phyloP scores from a whole-genome alignment of 2,329 filamentous ascomycete species.

The Neofusicoccum parvum region DNA sequence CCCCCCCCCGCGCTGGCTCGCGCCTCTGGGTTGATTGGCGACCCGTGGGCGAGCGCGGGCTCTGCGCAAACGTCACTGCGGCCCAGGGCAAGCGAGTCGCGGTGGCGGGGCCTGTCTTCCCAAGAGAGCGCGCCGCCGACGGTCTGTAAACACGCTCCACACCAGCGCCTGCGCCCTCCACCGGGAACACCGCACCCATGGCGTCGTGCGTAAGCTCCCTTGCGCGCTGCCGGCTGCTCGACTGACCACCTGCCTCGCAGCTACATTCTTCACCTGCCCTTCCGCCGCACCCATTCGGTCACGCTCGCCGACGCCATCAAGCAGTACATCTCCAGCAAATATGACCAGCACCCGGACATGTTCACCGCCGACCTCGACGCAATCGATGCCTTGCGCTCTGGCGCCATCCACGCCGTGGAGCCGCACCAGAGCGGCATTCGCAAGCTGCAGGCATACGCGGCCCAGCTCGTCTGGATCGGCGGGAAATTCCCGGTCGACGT shows the following conservation, averaged over 20 bases:
- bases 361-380: slow-evolving; percentile 85
- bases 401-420: slow-evolving; percentile 87
- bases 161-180: slow-evolving; percentile 1
- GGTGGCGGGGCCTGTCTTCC: background rate
- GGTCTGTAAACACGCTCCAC: slow-evolving; percentile 13
- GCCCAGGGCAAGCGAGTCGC: slow-evolving; percentile 4
- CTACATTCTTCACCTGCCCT: slow-evolving; percentile 78
- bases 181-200: slow-evolving; percentile 22
- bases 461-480: slow-evolving; percentile 87
- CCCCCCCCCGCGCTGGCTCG: slow-evolving; percentile 1
- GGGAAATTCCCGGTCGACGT: slow-evolving; percentile 97
- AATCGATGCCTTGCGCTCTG: slow-evolving; percentile 79
- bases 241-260: slow-evolving; percentile 27
- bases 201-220: slow-evolving; percentile 26
- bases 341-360: slow-evolving; percentile 98
- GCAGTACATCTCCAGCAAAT: slow-evolving; percentile 95
- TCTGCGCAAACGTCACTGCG: slow-evolving; percentile 9
- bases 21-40: background rate
- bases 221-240: background rate
- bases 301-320: slow-evolving; percentile 81
- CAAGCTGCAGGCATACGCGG: slow-evolving; percentile 89
- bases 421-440: slow-evolving; percentile 83
- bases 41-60: background rate
- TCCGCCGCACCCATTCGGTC: slow-evolving; percentile 80
- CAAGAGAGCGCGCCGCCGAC: background rate